Percentiles rank a stretch among this genome's conserved stretches.
phyloP scores from a whole-genome alignment of 371 early-diverging fungal species.

The Lichtheimia ornata region DNA sequence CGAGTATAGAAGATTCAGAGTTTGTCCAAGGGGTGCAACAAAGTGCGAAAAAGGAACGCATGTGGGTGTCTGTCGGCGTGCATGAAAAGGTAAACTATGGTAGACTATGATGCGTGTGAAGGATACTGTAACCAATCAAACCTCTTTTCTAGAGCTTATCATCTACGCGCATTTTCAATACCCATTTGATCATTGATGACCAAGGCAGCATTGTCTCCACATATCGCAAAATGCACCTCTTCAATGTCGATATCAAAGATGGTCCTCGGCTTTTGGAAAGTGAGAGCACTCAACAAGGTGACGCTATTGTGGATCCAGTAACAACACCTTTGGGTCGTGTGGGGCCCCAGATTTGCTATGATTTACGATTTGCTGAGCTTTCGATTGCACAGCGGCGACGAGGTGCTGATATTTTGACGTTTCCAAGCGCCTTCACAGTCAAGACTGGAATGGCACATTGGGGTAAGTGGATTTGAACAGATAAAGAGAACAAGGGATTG shows the following conservation, averaged over 20 bases:
- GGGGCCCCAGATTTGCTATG: slow-evolving; percentile 80
- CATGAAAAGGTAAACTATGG: slow-evolving; percentile 59
- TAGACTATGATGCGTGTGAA: neutral
- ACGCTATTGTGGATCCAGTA: slow-evolving; percentile 50
- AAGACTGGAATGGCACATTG: slow-evolving; percentile 87
- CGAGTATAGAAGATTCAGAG: slow-evolving; percentile 34
- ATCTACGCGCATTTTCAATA: slow-evolving; percentile 55
- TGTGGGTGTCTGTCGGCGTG: slow-evolving; percentile 81
- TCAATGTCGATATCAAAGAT: slow-evolving; percentile 67
- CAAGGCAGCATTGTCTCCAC: slow-evolving; percentile 55
- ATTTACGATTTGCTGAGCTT: slow-evolving; percentile 81
- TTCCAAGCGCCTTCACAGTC: slow-evolving; percentile 86
- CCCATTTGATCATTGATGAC: slow-evolving; percentile 67
- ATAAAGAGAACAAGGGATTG: neutral
- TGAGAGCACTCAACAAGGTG: slow-evolving; percentile 57
- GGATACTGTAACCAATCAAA: neutral
- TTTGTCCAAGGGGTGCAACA: slow-evolving; percentile 63
- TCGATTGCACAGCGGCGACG: slow-evolving; percentile 55
- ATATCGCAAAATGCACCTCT: slow-evolving; percentile 84
- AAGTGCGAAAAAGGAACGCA: slow-evolving; percentile 53
- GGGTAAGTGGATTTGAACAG: slow-evolving; percentile 48
- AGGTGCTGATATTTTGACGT: slow-evolving; percentile 78
- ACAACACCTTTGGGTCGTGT: slow-evolving; percentile 71
- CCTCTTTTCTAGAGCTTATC: slow-evolving; percentile 3
- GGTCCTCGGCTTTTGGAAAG: slow-evolving; percentile 74